phyloP scores from a whole-genome alignment of 2,329 filamentous ascomycete genomes.

The Macrophomina tecta region DNA sequence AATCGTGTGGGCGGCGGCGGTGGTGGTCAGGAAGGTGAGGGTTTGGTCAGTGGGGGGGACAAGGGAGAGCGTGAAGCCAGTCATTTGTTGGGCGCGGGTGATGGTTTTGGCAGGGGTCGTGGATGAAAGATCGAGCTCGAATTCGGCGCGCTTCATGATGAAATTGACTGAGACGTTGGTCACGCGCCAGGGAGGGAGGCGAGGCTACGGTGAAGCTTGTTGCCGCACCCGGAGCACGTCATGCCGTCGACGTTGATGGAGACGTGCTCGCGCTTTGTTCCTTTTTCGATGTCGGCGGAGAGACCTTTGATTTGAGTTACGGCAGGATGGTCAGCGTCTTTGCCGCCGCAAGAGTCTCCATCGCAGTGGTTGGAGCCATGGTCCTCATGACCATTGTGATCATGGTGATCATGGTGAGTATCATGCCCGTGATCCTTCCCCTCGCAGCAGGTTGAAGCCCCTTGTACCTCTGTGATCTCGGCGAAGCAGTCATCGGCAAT shows the following conservation, averaged over 20 bases:
- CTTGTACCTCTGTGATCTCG: background rate
- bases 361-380: background rate
- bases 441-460: background rate
- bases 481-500: background rate
- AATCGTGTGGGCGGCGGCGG: background rate
- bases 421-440: background rate
- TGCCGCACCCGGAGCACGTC: background rate
- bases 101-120: background rate
- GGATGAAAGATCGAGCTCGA: background rate
- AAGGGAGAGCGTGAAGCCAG: background rate
- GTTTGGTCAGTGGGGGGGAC: background rate
- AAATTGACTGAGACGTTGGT: background rate
- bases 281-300: background rate
- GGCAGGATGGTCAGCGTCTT: background rate
- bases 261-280: background rate
- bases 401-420: no score
- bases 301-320: background rate
- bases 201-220: background rate
- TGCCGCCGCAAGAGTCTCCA: background rate
- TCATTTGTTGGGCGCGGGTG: background rate
- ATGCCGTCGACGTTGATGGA: background rate
- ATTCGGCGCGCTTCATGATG: background rate
- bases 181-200: background rate
- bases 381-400: background rate
- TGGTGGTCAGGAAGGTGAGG: background rate